Evolutionary conservation across 2,329 filamentous ascomycete species (phyloP), one percentile per base, ranked within the genome.

Genomic region (Scedosporium dehoogii): DNA sequence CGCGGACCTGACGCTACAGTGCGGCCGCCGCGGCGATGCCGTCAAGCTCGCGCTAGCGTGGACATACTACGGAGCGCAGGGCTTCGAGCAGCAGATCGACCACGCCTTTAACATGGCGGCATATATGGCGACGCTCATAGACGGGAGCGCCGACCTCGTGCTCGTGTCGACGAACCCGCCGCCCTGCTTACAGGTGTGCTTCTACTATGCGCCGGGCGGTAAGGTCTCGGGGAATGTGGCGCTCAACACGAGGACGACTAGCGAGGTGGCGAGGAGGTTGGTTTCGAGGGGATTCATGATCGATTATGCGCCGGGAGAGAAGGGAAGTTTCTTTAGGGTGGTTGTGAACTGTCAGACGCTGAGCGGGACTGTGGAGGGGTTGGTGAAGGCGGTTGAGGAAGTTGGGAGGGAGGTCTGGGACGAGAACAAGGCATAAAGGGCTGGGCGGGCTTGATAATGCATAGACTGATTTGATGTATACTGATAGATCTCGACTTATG

Each of bases 141-240:
- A 78, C 4, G 57, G 75, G 14, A 79, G 80, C 51, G 71, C 75
- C 0, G 78, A 90, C 67, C 89, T 97, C 68, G 76, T 83, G 18
- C 79, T 96, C 16, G 84, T 96, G 3, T 90, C 86, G 10, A 80
- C 84, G 62, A 87, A 89, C 68, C 90, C 91, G 27, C 87, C 92
- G 57, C 90, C 91, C 0, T 97, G 93, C 75, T 77, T 96, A 71
- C 94, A 97, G 76, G 89, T 97, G 23, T 97, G 93, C 78, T 97
- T 97, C 73, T 96, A 96, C 73, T 92, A 90, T 69, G 85, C 87
- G 0, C 84, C 84, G 0, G 66, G 66, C 1, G 84, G 86, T 2
- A 68, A 73, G 63, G 66, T 89, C 53, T 68, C 73, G 0, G 72
- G 61, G 0, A 73, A 77, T 16, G 66, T 71, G 5, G 73, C 73